Conservation (phyloP, 345 rosid genomes). For the Erucastrum elatum region DNA sequence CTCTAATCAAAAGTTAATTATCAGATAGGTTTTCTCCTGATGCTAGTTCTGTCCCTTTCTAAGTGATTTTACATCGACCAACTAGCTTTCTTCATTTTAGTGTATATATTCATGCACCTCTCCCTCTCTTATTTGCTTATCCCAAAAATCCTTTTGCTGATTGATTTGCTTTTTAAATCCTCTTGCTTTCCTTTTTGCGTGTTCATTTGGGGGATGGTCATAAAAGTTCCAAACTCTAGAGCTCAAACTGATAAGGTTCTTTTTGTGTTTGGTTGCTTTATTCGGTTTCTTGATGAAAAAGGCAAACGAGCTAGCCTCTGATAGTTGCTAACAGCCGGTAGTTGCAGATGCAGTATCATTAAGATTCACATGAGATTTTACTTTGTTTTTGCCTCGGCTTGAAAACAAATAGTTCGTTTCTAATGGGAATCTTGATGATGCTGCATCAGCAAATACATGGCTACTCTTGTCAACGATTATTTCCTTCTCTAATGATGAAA, state of each 20-base stretch:
- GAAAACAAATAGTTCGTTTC: conserved; percentile 29
- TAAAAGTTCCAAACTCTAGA: conserved; percentile 14
- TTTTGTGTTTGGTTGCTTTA: conserved; percentile 9
- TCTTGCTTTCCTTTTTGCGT: conserved; percentile 12
- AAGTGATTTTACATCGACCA: conserved; percentile 38
- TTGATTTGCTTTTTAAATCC: neutral
- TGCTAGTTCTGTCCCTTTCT: conserved; percentile 40
- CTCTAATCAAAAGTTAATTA: conserved; percentile 22
- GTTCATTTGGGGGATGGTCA: conserved; percentile 11
- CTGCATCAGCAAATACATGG: conserved; percentile 85
- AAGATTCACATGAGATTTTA: conserved; percentile 74
- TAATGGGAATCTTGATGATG: conserved; percentile 99
- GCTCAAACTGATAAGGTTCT: neutral
- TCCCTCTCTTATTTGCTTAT: conserved; percentile 24
- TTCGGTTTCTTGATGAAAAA: conserved; percentile 8
- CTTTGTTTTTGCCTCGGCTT: conserved; percentile 13
- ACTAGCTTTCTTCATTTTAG: conserved; percentile 30
- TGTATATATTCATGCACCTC: conserved; percentile 34
- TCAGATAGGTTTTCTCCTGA: conserved; percentile 26
- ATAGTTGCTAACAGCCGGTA: conserved; percentile 54
- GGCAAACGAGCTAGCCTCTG: conserved; percentile 23
- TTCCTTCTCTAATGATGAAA: conserved; percentile 19
- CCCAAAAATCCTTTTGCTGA: conserved; percentile 2
- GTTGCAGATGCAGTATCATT: conserved; percentile 88
- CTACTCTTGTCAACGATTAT: conserved; percentile 15